Evolutionary conservation across 768 basidiomycete genomes (phyloP).

Genomic region (Lactifluus pinguis): DNA sequence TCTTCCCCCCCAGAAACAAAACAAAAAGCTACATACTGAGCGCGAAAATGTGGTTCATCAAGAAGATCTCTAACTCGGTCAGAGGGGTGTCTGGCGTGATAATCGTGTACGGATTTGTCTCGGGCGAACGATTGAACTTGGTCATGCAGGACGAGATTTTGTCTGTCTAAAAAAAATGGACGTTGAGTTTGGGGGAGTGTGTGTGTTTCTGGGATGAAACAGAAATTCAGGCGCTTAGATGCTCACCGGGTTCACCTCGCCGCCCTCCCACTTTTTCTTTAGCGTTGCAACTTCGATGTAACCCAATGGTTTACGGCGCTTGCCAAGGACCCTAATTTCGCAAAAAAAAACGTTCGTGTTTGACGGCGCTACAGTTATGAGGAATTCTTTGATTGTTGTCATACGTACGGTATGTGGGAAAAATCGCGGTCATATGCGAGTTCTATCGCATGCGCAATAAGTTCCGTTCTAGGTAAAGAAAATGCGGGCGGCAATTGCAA

Average conservation of each 20-base stretch:
- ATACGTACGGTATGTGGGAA: constrained; percentile 77
- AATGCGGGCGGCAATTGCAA: constrained; percentile 84
- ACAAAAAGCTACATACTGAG: constrained; percentile 39
- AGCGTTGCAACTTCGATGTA: constrained; percentile 73
- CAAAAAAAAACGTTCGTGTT: too few relatives aligned
- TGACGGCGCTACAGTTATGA: too few relatives aligned
- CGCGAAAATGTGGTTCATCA: constrained; percentile 64
- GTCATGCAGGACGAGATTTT: constrained; percentile 63
- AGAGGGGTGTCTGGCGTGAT: constrained; percentile 78
- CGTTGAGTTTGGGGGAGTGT: not conserved
- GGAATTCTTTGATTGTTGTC: not conserved
- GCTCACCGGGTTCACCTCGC: constrained; percentile 59
- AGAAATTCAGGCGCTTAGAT: constrained; percentile 18
- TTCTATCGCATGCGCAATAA: constrained; percentile 69
- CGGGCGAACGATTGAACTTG: constrained; percentile 52
- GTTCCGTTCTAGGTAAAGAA: constrained; percentile 60
- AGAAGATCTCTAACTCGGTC: constrained; percentile 73
- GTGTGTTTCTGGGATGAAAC: too few relatives aligned
- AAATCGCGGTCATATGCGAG: constrained; percentile 92
- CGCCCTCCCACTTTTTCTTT: constrained; percentile 72
- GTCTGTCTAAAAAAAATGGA: constrained; percentile 43
- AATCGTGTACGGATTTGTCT: constrained; percentile 57
- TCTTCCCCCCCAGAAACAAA: constrained; percentile 7
- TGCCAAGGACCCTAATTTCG: constrained; percentile 58
- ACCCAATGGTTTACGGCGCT: constrained; percentile 64